A percentile compares a stretch with the other conserved stretches of the same genome.
These are phyloP conservation scores for Nakazawaea laoshanensis DNA, from an alignment of 805 yeast genomes.

Conservation along the genomic window DNA sequence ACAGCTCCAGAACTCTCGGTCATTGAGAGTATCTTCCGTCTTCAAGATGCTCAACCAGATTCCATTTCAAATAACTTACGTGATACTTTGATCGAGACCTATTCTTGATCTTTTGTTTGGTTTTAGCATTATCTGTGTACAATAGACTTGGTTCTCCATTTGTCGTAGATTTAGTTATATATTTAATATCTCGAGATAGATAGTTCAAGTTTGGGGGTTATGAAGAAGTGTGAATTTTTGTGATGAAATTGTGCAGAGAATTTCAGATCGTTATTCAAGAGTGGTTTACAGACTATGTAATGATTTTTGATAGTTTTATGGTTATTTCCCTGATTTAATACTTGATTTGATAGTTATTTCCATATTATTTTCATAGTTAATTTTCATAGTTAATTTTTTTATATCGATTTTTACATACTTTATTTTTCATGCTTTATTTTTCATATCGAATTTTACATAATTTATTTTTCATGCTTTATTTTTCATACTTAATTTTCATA, in stretches of 20 bases:
- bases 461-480: too few relatives aligned
- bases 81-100: conserved; percentile 89
- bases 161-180: neutral
- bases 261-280: too few relatives aligned
- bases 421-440: too few relatives aligned
- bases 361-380: too few relatives aligned
- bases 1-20: conserved; percentile 98
- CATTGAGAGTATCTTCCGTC: conserved; percentile 89
- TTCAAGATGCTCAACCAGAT: conserved; percentile 87
- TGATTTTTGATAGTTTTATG: neutral
- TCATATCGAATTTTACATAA: too few relatives aligned
- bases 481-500: too few relatives aligned
- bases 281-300: too few relatives aligned
- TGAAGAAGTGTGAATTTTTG: neutral
- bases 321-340: neutral
- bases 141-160: neutral
- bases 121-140: neutral
- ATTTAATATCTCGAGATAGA: neutral
- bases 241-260: too few relatives aligned
- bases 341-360: too few relatives aligned
- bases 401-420: too few relatives aligned
- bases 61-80: conserved; percentile 77
- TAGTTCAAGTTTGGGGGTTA: neutral
- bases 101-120: conserved; percentile 40
- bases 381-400: too few relatives aligned